These are phyloP conservation scores for Solanum sejunctum DNA, from an alignment of 257 asterid species.

Conservation along the genomic window DNA sequence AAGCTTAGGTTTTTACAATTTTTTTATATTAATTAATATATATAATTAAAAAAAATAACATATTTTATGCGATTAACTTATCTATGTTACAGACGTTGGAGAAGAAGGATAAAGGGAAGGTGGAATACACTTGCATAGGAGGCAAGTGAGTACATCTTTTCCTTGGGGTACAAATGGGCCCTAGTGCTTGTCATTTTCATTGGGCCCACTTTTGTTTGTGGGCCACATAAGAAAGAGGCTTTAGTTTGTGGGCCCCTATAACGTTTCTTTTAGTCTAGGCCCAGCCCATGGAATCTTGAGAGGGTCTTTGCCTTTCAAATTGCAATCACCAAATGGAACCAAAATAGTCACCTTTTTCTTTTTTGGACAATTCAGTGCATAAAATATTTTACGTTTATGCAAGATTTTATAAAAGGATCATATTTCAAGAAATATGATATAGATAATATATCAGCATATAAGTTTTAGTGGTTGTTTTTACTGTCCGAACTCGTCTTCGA, in stretches of 20 bases:
- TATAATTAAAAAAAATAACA: background rate
- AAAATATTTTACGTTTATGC: background rate
- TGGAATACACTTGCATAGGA: background rate
- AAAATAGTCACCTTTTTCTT: background rate
- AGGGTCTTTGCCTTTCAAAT: background rate
- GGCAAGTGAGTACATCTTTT: background rate
- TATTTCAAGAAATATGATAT: background rate
- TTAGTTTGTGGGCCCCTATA: background rate
- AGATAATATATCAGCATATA: background rate
- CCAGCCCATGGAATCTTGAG: background rate
- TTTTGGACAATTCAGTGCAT: background rate
- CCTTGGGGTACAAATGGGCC: background rate
- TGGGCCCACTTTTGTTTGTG: background rate
- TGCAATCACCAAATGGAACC: background rate
- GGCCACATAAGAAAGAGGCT: background rate
- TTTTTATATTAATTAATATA: accelerated
- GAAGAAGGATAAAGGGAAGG: background rate
- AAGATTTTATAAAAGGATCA: background rate
- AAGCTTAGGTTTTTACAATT: background rate
- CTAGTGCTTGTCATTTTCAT: background rate
- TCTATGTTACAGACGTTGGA: background rate
- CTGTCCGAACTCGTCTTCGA: accelerated
- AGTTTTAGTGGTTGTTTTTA: background rate
- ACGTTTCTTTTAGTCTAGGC: background rate
- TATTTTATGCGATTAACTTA: background rate